These are phyloP conservation scores for Eutrema heterophyllum DNA, from an alignment of 345 rosid species.

Conservation along the genomic window DNA sequence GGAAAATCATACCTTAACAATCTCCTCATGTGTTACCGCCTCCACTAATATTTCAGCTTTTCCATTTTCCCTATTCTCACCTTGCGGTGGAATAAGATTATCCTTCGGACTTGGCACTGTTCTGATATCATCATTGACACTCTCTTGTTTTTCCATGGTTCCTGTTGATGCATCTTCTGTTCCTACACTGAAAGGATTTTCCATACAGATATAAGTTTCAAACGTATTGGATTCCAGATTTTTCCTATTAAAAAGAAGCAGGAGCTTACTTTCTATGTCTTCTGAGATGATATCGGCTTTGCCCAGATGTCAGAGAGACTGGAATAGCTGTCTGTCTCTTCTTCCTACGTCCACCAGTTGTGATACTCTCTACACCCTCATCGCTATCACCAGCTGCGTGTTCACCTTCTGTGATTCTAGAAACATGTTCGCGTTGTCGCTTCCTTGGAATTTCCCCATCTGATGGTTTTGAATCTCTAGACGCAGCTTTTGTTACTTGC, in stretches of 20 bases:
- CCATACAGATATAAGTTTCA: background rate
- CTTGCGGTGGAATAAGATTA: slow-evolving; percentile 20
- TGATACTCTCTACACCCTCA: slow-evolving; percentile 56
- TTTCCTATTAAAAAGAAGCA: background rate
- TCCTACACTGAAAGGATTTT: slow-evolving; percentile 39
- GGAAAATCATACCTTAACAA: slow-evolving; percentile 39
- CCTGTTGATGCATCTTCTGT: slow-evolving; percentile 41
- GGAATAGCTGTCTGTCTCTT: slow-evolving; percentile 45
- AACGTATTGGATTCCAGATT: background rate
- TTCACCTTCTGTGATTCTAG: slow-evolving; percentile 43
- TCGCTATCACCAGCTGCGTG: slow-evolving; percentile 60
- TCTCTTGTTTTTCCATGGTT: slow-evolving; percentile 27
- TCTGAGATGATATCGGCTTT: slow-evolving; percentile 78
- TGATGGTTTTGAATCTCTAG: slow-evolving; percentile 53
- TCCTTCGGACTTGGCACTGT: slow-evolving; percentile 24
- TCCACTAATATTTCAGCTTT: slow-evolving; percentile 37
- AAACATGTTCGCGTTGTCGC: slow-evolving; percentile 43
- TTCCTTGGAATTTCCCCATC: slow-evolving; percentile 46
- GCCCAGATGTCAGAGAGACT: slow-evolving; percentile 43
- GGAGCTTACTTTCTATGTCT: slow-evolving; percentile 61
- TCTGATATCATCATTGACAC: slow-evolving; percentile 29
- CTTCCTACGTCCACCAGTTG: slow-evolving; percentile 61
- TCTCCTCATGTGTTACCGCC: slow-evolving; percentile 33
- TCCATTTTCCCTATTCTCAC: slow-evolving; percentile 27
- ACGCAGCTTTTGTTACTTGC: slow-evolving; percentile 44